Percentiles rank a stretch among this genome's conserved stretches.
phyloP scores from a whole-genome alignment of 1,284 basidiomycete genomes.

The Leccinum insolens region DNA sequence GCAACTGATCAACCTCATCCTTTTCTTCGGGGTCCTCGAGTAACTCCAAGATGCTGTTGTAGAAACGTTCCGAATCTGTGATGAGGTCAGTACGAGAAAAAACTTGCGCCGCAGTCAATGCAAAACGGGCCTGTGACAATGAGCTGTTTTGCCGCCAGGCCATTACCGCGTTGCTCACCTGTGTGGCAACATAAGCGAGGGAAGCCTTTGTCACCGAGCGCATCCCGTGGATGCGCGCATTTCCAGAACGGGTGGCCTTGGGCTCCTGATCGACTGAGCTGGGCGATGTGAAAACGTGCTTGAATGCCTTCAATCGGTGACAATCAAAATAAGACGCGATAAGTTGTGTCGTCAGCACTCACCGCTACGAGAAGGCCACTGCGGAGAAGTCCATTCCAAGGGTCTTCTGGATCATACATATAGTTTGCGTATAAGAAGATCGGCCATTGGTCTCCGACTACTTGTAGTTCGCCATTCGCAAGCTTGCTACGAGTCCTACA shows the following conservation, averaged over 20 bases:
- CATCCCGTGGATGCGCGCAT: not conserved
- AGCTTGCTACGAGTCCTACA: not conserved
- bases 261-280: not conserved
- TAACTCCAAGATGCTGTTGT: not conserved
- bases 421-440: not conserved
- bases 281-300: not conserved
- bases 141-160: not conserved
- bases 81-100: not conserved
- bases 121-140: not conserved
- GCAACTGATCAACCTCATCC: not conserved
- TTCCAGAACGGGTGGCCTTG: not conserved
- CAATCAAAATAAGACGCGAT: not conserved
- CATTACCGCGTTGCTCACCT: not conserved
- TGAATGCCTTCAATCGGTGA: not conserved
- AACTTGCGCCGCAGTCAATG: not conserved
- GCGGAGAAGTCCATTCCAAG: not conserved
- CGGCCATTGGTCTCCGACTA: not conserved
- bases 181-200: not conserved
- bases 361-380: not conserved
- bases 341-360: not conserved
- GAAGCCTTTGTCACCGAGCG: not conserved
- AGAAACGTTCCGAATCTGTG: not conserved
- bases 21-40: not conserved
- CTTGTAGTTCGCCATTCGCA: not conserved
- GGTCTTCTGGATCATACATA: not conserved